Evolutionary conservation across 805 yeast species (phyloP), one percentile per base, ranked within the genome.

Genomic region (Wilhelminamyces savonicus): DNA sequence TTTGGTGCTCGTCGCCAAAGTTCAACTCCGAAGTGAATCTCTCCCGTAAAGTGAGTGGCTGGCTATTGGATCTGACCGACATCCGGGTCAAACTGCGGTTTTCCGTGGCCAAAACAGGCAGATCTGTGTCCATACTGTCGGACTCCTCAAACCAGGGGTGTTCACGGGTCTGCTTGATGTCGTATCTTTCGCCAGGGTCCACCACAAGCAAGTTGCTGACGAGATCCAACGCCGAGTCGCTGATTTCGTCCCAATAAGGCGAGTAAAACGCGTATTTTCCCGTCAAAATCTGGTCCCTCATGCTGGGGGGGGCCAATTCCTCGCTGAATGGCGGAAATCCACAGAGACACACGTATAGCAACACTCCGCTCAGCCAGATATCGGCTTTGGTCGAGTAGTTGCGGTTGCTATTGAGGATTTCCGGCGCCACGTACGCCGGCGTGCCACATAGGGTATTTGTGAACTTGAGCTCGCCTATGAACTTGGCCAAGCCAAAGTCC

Each of bases 321-420:
- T 82, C 92, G 45, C 86, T 78, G 48, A 83, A 83, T 0, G 94
- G 94, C 4, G 90, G 92, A 41, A 83, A 83, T 0, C 94, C 94
- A 50, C 86, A 82, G 12, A 83, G 59, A 48, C 92, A 81, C 2
- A 82, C 87, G 38, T 83, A 83, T 11, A 82, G 52, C 26, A 83
- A 62, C 2, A 82, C 90, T 3, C 92, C 94, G 7, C 82, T 71
- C 48, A 85, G 81, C 94, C 94, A 83, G 51, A 83, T 55, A 51
- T 83, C 94, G 9, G 79, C 86, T 25, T 80, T 74, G 21, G 81
- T 78, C 20, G 82, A 69, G 43, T 83, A 83, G 40, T 68, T 64
- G 19, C 79, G 52, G 23, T 62, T 58, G 8, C 69, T 64, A 52
- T 77, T 76, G 17, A 74, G 44, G 5, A 83, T 81, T 46, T 83